These are phyloP conservation scores for Beauveria sp. DNA, from an alignment of 2,329 filamentous ascomycete genomes.

Conservation along the genomic window DNA sequence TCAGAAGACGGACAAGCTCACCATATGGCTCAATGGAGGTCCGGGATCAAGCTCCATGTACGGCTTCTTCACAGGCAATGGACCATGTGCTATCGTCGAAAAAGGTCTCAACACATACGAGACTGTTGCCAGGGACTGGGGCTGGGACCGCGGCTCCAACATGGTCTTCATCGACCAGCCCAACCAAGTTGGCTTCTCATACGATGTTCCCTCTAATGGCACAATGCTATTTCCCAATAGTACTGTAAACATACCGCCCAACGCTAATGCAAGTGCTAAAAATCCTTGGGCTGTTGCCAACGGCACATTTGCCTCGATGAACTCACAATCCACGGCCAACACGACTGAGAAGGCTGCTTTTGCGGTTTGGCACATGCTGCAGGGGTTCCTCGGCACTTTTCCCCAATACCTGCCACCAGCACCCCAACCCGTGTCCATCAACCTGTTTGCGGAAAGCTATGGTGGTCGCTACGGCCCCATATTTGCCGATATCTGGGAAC, in stretches of 20 bases:
- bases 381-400: conserved; percentile 51
- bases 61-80: conserved; percentile 55
- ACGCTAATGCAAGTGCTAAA: conserved; percentile 13
- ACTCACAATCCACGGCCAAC: conserved; percentile 41
- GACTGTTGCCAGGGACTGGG: conserved; percentile 53
- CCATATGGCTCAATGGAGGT: conserved; percentile 62
- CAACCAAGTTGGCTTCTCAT: conserved; percentile 62
- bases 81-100: conserved; percentile 45
- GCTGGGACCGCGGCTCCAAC: conserved; percentile 52
- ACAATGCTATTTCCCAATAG: conserved; percentile 43
- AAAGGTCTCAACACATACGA: conserved; percentile 40
- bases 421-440: conserved; percentile 46
- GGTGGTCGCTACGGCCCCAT: conserved; percentile 62
- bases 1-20: conserved; percentile 33
- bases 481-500: conserved; percentile 51
- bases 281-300: conserved; percentile 40
- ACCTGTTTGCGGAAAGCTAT: conserved; percentile 63
- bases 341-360: conserved; percentile 49
- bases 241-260: conserved; percentile 24
- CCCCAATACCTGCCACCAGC: conserved; percentile 48
- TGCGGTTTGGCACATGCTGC: conserved; percentile 58
- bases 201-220: conserved; percentile 55
- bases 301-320: conserved; percentile 56
- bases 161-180: conserved; percentile 58
- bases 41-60: conserved; percentile 58